A percentile compares a stretch with the other conserved stretches of the same genome.
These are phyloP conservation scores for Geosmithia flava DNA, from an alignment of 2,329 filamentous ascomycete genomes.

Conservation along the genomic window DNA sequence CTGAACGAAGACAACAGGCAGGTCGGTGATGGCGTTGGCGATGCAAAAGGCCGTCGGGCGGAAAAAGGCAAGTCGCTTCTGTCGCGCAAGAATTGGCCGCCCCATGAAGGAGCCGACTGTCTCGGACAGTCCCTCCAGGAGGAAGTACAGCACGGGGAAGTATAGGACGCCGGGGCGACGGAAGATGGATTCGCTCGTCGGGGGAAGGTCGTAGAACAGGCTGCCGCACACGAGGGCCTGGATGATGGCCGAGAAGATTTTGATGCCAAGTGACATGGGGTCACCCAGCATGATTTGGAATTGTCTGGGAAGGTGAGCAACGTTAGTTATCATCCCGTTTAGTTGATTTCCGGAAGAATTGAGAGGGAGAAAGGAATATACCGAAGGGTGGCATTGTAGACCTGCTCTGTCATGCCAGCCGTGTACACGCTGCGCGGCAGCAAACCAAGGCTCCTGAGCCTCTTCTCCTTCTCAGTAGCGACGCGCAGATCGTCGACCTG, in stretches of 20 bases:
- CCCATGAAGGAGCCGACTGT: constrained; percentile 16
- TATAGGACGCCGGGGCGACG: constrained; percentile 17
- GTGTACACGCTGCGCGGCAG: constrained; percentile 11
- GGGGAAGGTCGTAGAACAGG: constrained; percentile 52
- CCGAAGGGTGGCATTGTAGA: constrained; percentile 28
- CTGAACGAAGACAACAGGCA: constrained; percentile 35
- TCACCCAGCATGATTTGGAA: constrained; percentile 18
- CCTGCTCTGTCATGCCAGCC: constrained; percentile 11
- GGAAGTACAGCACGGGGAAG: constrained; percentile 23
- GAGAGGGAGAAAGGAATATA: constrained; percentile 10
- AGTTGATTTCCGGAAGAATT: constrained; percentile 12
- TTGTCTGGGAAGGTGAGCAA: constrained; percentile 13
- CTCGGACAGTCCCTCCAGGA: constrained; percentile 28
- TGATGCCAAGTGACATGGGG: constrained; percentile 14
- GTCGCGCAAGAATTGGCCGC: constrained; percentile 16
- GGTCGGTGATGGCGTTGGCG: constrained; percentile 23
- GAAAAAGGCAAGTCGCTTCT: constrained; percentile 18
- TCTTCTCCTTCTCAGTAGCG: constrained; percentile 11
- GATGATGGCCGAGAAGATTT: constrained; percentile 46
- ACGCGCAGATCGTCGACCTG: constrained; percentile 30
- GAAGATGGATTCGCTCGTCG: constrained; percentile 46
- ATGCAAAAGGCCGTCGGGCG: constrained; percentile 19
- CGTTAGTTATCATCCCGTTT: constrained; percentile 8
- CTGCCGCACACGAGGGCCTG: constrained; percentile 53
- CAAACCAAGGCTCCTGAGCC: constrained; percentile 6